These are phyloP conservation scores for Stephania yunnanensis DNA, from an alignment of 164 flowering plant genomes.

Conservation along the genomic window DNA sequence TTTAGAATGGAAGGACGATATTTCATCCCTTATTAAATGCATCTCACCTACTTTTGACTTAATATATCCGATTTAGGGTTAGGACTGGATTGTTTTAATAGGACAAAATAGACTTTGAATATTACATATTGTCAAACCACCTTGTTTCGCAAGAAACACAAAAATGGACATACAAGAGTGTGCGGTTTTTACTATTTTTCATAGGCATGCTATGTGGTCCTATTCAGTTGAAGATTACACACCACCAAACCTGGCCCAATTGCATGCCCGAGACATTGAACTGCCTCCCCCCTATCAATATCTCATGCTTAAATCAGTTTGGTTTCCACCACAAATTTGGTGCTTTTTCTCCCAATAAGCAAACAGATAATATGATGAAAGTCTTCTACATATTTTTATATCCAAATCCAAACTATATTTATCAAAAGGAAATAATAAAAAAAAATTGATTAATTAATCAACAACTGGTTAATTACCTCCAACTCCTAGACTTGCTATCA, in stretches of 20 bases:
- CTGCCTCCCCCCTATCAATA: neutral
- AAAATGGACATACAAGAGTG: neutral
- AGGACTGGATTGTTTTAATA: neutral
- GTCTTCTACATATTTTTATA: too few species aligned
- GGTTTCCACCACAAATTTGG: too few species aligned
- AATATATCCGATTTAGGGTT: neutral
- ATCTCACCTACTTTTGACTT: too few species aligned
- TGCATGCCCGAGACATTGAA: neutral
- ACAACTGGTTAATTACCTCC: too few species aligned
- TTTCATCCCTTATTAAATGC: too few species aligned
- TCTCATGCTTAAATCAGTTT: neutral
- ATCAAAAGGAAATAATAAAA: too few species aligned
- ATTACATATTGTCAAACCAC: neutral
- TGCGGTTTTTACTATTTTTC: neutral
- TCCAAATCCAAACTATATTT: too few species aligned
- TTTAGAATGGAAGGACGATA: too few species aligned
- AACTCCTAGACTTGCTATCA: too few species aligned
- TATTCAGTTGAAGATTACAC: neutral
- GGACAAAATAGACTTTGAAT: neutral
- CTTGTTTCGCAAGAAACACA: neutral
- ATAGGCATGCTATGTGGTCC: neutral
- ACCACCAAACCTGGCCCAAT: neutral
- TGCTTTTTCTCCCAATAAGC: too few species aligned
- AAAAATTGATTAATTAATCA: too few species aligned
- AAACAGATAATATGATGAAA: too few species aligned